Percentiles rank a stretch among this genome's conserved stretches.
Evolutionary conservation across 345 rosid species (phyloP).

Genomic region (Gossypium mustelinum): DNA sequence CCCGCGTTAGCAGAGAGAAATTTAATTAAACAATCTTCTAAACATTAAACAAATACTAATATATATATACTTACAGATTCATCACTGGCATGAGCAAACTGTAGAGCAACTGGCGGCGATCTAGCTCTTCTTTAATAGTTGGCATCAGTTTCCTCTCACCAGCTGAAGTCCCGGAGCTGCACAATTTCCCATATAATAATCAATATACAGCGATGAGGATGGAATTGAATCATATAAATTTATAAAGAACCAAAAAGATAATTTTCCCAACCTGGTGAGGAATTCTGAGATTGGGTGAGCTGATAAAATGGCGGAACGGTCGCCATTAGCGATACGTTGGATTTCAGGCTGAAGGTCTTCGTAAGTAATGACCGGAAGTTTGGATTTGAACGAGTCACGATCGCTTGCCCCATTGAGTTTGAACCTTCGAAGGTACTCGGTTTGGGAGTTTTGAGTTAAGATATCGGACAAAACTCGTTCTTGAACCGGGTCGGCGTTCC

Average conservation of each 20-base stretch:
- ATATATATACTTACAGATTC: conserved; percentile 67
- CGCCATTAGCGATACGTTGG: conserved; percentile 95
- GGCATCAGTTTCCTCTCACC: conserved; percentile 99
- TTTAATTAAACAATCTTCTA: too few species aligned
- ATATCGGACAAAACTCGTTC: conserved; percentile 61
- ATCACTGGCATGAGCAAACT: conserved; percentile 95
- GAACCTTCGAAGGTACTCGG: conserved; percentile 69
- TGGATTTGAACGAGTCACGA: conserved; percentile 63
- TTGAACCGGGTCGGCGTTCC: conserved; percentile 63
- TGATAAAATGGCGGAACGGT: conserved; percentile 76
- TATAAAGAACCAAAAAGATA: too few species aligned
- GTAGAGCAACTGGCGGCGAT: conserved; percentile 86
- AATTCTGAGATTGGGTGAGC: conserved; percentile 90
- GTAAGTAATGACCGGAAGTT: conserved; percentile 66
- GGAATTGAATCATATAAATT: too few species aligned
- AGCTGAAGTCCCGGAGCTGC: conserved; percentile 96
- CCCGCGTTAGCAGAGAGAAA: background rate
- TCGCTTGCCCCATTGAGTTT: conserved; percentile 56
- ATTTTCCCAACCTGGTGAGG: conserved; percentile 60
- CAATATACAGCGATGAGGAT: too few species aligned
- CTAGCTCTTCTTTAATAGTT: conserved; percentile 79
- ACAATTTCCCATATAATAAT: conserved; percentile 2
- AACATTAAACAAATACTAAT: background rate
- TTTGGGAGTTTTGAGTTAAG: conserved; percentile 49
- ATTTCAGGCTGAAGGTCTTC: conserved; percentile 88